Base-by-base conservation (phyloP, 768 basidiomycete species). In the Russula dissimulans region DNA sequence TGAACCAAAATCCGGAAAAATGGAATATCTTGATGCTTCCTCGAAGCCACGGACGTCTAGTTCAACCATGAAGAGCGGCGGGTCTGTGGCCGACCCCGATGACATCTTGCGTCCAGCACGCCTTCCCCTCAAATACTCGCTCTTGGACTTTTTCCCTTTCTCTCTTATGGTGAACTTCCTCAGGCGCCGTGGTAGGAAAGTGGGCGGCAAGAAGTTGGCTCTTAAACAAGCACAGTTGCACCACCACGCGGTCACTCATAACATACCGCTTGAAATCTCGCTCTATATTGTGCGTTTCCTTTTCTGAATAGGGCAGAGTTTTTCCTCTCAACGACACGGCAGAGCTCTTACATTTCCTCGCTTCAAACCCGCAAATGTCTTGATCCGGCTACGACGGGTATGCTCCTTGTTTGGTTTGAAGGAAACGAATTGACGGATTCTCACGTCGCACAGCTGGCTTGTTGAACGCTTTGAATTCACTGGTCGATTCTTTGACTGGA, bases 101-200 rank as follows among this genome's bases (percentile, higher is more conserved):
- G 67, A 65, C 22, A 71, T 86, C 22, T 71, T 86, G 29, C 67
- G 80, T 14, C 85, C 86, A 4, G 77, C 81, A 4, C 71, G 71
- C 46, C 76, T 77, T 69, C 84, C 86, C 4, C 85, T 85, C 1
- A 78, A 78, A 67, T 84, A 80, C 64, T 74, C 79, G 55, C 39
- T 84, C 41, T 80, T 85, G 59, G 86, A 87, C 67, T 61, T 87
- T 8, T 87, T 86, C 72, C 86, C 86, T 17, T 85, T 88, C 70
- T 86, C 86, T 34, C 70, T 86, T 6, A 66, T 85, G 29, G 78
- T 83, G 4, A 66, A 71, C 36, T 70, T 69, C 43, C 69, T 86
- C 41, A 74, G 77, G 8, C 74, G 76, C 61, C 69, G 71, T 11
- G 83, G 84, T 0, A 74, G 70, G 56, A 72, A 79, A 15, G 66